These are phyloP conservation scores for Grosmannia huntii DNA, from an alignment of 2,329 filamentous ascomycete species.

Conservation along the genomic window DNA sequence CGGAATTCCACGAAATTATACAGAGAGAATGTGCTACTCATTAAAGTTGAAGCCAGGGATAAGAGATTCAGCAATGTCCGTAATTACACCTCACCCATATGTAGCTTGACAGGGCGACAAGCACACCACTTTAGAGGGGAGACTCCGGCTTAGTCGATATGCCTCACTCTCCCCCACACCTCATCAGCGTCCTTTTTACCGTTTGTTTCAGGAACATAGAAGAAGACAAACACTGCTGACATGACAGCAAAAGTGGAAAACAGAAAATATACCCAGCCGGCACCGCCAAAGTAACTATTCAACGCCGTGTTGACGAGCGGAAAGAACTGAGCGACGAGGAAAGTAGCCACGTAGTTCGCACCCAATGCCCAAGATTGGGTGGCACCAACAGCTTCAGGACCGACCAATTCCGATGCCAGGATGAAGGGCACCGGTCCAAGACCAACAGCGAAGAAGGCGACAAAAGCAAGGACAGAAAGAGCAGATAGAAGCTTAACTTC, in stretches of 20 bases:
- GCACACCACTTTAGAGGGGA: neutral
- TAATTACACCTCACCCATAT: neutral
- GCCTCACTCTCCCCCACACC: slow-evolving; percentile 66
- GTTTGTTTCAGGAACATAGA: slow-evolving; percentile 74
- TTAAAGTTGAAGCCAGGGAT: neutral
- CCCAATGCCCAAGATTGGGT: slow-evolving; percentile 80
- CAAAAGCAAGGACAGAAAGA: slow-evolving; percentile 70
- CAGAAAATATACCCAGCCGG: slow-evolving; percentile 82
- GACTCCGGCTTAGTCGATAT: slow-evolving; percentile 27
- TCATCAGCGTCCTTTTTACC: slow-evolving; percentile 76
- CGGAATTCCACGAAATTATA: neutral
- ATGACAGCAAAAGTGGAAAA: slow-evolving; percentile 64
- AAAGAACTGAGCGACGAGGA: slow-evolving; percentile 90
- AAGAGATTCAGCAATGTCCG: neutral
- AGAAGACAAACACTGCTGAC: slow-evolving; percentile 59
- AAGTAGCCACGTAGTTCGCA: slow-evolving; percentile 83
- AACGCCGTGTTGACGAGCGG: slow-evolving; percentile 69
- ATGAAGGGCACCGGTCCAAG: slow-evolving; percentile 93
- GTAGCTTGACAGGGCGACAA: neutral
- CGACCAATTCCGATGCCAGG: slow-evolving; percentile 80
- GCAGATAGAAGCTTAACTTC: slow-evolving; percentile 65
- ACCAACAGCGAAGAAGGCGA: slow-evolving; percentile 79
- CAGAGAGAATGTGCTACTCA: neutral
- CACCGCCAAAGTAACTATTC: slow-evolving; percentile 48
- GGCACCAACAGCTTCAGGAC: slow-evolving; percentile 78